A percentile compares a stretch with the other conserved stretches of the same genome.
These are phyloP conservation scores for Tetrapyrgos nigripes DNA, from an alignment of 1,284 basidiomycete genomes.

Conservation along the genomic window DNA sequence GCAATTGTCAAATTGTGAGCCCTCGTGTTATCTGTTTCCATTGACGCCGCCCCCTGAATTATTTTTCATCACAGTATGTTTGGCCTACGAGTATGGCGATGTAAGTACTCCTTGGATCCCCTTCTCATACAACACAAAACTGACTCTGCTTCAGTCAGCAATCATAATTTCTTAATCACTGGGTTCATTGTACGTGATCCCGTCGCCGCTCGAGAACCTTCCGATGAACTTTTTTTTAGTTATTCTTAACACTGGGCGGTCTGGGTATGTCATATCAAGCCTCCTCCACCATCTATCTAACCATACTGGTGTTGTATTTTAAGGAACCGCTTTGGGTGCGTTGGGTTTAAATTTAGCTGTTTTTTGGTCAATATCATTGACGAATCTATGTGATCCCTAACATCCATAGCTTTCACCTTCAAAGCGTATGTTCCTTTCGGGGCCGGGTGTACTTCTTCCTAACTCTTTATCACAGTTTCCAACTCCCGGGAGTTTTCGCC, in stretches of 20 bases:
- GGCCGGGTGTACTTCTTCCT: not conserved
- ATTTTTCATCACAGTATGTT: slow-evolving; percentile 52
- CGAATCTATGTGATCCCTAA: slow-evolving; percentile 3
- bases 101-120: slow-evolving; percentile 45
- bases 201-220: not conserved
- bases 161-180: slow-evolving; percentile 59
- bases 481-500: slow-evolving; percentile 39
- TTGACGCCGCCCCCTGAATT: not conserved
- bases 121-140: not conserved
- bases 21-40: not conserved
- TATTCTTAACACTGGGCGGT: slow-evolving; percentile 53
- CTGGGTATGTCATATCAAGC: slow-evolving; percentile 39
- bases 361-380: not conserved
- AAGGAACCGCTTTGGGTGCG: not conserved
- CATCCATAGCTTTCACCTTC: slow-evolving; percentile 46
- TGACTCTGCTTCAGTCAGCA: slow-evolving; percentile 56
- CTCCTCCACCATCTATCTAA: not conserved
- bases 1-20: slow-evolving; percentile 65
- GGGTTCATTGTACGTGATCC: slow-evolving; percentile 55
- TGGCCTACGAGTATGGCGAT: slow-evolving; percentile 72
- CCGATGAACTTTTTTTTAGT: slow-evolving; percentile 34
- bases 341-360: not conserved
- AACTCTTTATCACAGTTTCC: slow-evolving; percentile 32
- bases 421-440: slow-evolving; percentile 45
- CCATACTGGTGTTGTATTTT: not conserved